Conservation (phyloP, 163 green algal genomes). For the Scenedesmus sp. region DNA sequence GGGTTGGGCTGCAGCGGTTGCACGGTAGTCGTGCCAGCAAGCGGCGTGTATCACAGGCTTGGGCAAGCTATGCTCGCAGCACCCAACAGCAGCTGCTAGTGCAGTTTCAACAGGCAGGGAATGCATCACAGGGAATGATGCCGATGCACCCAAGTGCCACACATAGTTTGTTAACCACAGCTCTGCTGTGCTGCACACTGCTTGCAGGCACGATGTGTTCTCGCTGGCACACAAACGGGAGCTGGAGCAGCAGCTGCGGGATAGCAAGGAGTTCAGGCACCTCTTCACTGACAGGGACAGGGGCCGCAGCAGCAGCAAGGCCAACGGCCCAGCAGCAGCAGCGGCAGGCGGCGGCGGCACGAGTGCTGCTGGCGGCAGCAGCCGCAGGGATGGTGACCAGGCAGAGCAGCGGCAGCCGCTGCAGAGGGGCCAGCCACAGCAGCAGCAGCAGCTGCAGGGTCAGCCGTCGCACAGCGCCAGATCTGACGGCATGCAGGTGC, state of each 20-base stretch:
- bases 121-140: too few relatives aligned
- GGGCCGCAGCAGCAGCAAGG: slow-evolving; percentile 27
- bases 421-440: slow-evolving; percentile 4
- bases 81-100: too few relatives aligned
- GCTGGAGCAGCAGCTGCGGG: slow-evolving; percentile 43
- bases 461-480: slow-evolving; percentile 26
- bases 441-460: slow-evolving; percentile 35
- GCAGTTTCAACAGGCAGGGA: too few relatives aligned
- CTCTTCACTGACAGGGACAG: slow-evolving; percentile 35
- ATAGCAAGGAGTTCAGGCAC: slow-evolving; percentile 46
- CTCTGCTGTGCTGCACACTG: background rate
- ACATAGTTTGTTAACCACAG: too few relatives aligned
- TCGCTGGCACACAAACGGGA: slow-evolving; percentile 32
- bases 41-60: too few relatives aligned
- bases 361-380: background rate
- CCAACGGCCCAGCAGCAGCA: slow-evolving; percentile 14
- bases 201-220: slow-evolving; percentile 41
- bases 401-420: slow-evolving; percentile 28
- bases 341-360: background rate
- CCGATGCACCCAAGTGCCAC: too few relatives aligned
- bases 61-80: too few relatives aligned
- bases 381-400: background rate
- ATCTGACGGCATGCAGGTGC: slow-evolving; percentile 49
- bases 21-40: too few relatives aligned
- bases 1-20: too few relatives aligned